Percentiles rank a stretch among this genome's conserved stretches.
These are phyloP conservation scores for Tetrahymena elliotti DNA, from an alignment of 73 alveolate species.

Conservation along the genomic window DNA sequence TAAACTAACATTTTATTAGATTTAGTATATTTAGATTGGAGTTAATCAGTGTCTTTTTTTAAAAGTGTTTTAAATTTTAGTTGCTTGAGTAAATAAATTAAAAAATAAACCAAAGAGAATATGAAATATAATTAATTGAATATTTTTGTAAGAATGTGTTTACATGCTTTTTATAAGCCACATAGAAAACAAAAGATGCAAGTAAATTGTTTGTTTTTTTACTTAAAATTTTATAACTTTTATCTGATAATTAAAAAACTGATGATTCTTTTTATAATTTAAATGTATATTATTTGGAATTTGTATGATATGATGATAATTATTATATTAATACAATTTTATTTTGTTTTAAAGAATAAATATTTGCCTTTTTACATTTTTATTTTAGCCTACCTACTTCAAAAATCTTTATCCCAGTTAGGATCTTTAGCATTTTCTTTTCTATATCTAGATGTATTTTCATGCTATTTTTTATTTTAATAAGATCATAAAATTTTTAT, in stretches of 20 bases:
- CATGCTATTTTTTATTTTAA: background rate
- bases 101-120: background rate
- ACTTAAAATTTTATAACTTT: background rate
- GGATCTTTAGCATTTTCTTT: slow-evolving; percentile 34
- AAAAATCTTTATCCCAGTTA: slow-evolving; percentile 32
- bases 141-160: background rate
- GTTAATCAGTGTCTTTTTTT: too few relatives aligned
- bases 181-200: background rate
- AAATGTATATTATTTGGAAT: too few relatives aligned
- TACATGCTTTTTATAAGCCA: background rate
- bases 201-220: background rate
- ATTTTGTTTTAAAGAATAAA: background rate
- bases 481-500: background rate
- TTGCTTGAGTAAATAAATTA: background rate
- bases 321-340: background rate
- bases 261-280: background rate
- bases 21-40: too few relatives aligned
- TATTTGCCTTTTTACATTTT: background rate
- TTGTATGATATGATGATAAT: background rate
- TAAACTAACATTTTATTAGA: too few relatives aligned
- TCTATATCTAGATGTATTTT: slow-evolving; percentile 7
- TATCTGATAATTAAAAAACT: background rate
- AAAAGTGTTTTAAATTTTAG: too few relatives aligned
- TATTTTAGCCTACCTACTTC: background rate
- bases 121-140: background rate